Percentiles rank a stretch among this genome's conserved stretches.
These are phyloP conservation scores for Monilinia fructicola DNA, from an alignment of 2,329 filamentous ascomycete genomes.

Conservation along the genomic window DNA sequence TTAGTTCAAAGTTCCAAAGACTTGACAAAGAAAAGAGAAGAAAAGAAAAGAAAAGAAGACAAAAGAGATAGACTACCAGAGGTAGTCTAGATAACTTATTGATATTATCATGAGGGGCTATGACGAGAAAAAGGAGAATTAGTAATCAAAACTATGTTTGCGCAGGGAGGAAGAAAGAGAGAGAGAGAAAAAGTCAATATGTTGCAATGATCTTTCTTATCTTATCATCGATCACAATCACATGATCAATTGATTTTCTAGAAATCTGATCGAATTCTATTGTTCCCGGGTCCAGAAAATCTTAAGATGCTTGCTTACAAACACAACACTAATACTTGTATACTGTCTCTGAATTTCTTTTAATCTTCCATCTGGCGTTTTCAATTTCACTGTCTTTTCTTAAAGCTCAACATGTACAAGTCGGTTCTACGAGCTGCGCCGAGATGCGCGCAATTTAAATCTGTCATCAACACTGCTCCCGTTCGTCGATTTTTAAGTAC, in stretches of 20 bases:
- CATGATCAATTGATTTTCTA: constrained; percentile 10
- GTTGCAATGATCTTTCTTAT: constrained; percentile 9
- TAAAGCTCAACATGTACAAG: constrained; percentile 35
- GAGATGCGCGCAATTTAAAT: constrained; percentile 31
- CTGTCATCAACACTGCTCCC: constrained; percentile 24
- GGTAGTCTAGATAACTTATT: not conserved
- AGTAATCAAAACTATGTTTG: not conserved
- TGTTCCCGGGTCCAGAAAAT: constrained; percentile 25
- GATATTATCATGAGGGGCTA: constrained; percentile 1
- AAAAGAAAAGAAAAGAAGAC: not conserved
- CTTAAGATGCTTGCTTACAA: constrained; percentile 36
- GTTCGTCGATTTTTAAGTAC: constrained; percentile 55
- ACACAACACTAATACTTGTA: constrained; percentile 27
- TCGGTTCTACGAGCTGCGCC: constrained; percentile 34
- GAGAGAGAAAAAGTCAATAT: not conserved
- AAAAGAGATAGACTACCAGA: not conserved
- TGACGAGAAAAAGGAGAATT: not conserved
- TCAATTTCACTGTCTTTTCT: constrained; percentile 23
- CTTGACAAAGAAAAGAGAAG: not conserved
- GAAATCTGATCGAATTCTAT: not conserved
- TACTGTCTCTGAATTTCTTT: constrained; percentile 2
- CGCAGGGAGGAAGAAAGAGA: not conserved
- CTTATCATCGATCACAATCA: constrained; percentile 14
- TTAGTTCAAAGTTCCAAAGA: not conserved
- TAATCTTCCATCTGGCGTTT: constrained; percentile 32